Conservation (phyloP, 2,329 filamentous ascomycete genomes). For the Pseudogymnoascus sp. region DNA sequence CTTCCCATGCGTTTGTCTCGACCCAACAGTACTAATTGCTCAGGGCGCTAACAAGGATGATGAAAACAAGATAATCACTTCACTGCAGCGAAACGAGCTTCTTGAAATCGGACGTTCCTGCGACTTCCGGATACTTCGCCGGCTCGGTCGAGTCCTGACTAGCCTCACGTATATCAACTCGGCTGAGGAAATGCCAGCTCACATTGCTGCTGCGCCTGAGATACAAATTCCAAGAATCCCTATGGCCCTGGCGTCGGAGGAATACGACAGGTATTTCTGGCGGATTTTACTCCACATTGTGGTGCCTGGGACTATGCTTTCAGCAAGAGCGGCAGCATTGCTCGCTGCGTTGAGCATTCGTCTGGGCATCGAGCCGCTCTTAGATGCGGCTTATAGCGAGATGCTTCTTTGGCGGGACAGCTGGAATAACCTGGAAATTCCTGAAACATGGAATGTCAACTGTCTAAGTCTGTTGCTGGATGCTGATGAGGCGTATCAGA, state of each 20-base stretch:
- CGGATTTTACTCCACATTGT: neutral
- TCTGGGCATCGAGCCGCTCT: neutral
- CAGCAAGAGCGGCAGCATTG: neutral
- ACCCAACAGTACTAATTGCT: constrained; percentile 39
- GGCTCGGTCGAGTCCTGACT: constrained; percentile 41
- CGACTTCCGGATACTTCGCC: constrained; percentile 39
- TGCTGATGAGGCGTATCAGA: neutral
- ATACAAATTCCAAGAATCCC: neutral
- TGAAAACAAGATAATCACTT: constrained; percentile 24
- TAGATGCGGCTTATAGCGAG: neutral
- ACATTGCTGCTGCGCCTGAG: neutral
- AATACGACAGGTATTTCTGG: neutral
- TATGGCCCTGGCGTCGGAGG: neutral
- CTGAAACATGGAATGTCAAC: neutral
- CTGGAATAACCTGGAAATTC: neutral
- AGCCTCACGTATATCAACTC: constrained; percentile 28
- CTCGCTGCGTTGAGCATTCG: neutral
- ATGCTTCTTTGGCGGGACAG: neutral
- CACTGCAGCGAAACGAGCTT: constrained; percentile 40
- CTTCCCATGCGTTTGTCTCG: constrained; percentile 43
- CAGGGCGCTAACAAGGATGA: constrained; percentile 15
- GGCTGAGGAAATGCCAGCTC: neutral
- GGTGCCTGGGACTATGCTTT: neutral
- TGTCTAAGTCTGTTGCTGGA: neutral
- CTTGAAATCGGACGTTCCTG: constrained; percentile 47